Conservation (phyloP, 2,329 filamentous ascomycete genomes). For the Calonectria montana region DNA sequence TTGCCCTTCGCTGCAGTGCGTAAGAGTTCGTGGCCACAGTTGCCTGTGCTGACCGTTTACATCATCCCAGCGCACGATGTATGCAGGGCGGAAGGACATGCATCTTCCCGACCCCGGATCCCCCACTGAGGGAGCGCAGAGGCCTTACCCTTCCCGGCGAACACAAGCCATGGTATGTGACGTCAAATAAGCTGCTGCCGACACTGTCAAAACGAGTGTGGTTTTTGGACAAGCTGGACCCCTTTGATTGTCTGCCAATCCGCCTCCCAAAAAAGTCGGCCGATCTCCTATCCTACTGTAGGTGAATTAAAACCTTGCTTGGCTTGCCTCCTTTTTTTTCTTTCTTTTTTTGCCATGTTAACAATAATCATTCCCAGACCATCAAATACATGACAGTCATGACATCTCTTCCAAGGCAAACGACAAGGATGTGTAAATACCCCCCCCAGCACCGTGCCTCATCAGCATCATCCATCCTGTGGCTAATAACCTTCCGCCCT, state of each 20-base stretch:
- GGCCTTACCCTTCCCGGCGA: conserved; percentile 30
- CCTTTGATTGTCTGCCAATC: conserved; percentile 34
- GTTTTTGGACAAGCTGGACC: conserved; percentile 22
- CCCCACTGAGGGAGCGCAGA: conserved; percentile 36
- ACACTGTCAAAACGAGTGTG: background rate
- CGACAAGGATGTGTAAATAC: conserved; percentile 18
- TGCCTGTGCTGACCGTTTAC: background rate
- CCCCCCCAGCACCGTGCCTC: background rate
- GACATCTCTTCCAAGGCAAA: background rate
- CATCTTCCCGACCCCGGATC: conserved; percentile 20
- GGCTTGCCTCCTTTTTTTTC: too few species aligned
- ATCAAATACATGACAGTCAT: background rate
- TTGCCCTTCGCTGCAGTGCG: background rate
- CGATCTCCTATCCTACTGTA: conserved; percentile 36
- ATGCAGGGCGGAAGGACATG: conserved; percentile 11
- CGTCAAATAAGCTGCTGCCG: background rate
- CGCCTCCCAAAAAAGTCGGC: conserved; percentile 34
- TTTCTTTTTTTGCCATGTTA: background rate
- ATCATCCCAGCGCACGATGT: conserved; percentile 24
- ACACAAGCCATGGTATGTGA: conserved; percentile 33
- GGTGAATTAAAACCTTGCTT: background rate
- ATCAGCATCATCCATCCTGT: background rate
- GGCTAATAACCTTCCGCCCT: background rate
- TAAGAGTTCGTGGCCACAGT: background rate
- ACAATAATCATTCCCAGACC: background rate